A percentile compares a stretch with the other conserved stretches of the same genome.
These are phyloP conservation scores for Talaromyces sp. DNA, from an alignment of 2,329 filamentous ascomycete species.

Conservation along the genomic window DNA sequence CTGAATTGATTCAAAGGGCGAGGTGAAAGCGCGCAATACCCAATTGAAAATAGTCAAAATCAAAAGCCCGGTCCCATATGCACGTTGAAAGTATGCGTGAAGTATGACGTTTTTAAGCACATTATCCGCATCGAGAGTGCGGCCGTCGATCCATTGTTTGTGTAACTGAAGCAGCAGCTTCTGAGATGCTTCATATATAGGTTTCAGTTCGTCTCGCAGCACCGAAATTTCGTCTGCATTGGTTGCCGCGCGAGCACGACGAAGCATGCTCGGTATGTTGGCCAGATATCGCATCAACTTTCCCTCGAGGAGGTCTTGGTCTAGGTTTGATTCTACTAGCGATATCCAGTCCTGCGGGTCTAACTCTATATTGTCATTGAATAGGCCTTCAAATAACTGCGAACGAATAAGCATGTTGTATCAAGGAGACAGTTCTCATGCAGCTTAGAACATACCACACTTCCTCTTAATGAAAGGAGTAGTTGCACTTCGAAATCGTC, in stretches of 20 bases:
- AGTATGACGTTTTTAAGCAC: slow-evolving; percentile 18
- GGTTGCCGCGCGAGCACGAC: slow-evolving; percentile 21
- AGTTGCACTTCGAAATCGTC: slow-evolving; percentile 36
- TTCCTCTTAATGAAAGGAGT: slow-evolving; percentile 34
- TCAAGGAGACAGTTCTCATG: too few relatives aligned
- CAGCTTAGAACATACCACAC: slow-evolving; percentile 28
- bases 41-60: slow-evolving; percentile 34
- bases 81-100: slow-evolving; percentile 32
- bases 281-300: slow-evolving; percentile 32
- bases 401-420: not conserved
- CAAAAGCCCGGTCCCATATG: slow-evolving; percentile 32
- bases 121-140: slow-evolving; percentile 3
- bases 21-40: slow-evolving; percentile 30
- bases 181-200: not conserved
- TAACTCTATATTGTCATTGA: slow-evolving; percentile 34
- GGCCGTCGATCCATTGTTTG: slow-evolving; percentile 17
- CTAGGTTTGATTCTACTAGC: slow-evolving; percentile 31
- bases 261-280: slow-evolving; percentile 30
- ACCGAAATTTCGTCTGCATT: slow-evolving; percentile 11
- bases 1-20: slow-evolving; percentile 21
- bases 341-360: slow-evolving; percentile 32
- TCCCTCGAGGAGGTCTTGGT: slow-evolving; percentile 28
- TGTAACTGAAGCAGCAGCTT: slow-evolving; percentile 22
- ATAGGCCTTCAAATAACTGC: slow-evolving; percentile 37
- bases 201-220: slow-evolving; percentile 1